A percentile compares a stretch with the other conserved stretches of the same genome.
Evolutionary conservation across 495 filamentous ascomycete genomes (phyloP).

Genomic region (Tuber borchii): DNA sequence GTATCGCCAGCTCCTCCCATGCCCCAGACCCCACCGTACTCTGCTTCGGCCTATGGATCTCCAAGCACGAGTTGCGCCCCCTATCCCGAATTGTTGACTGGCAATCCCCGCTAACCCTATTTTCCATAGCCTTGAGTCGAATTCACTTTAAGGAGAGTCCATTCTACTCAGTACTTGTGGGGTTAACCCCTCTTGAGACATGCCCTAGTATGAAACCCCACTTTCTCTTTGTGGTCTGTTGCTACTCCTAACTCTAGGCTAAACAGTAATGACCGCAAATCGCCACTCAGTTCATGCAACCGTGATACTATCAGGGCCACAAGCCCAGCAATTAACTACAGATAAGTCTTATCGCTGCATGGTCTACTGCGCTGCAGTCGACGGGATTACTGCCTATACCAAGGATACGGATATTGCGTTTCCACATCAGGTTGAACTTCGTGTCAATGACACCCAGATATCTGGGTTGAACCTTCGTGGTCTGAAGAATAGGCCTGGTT

Average conservation of each 20-base stretch:
- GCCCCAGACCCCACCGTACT: conserved; percentile 24
- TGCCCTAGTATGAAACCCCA: conserved; percentile 57
- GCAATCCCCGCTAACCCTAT: conserved; percentile 25
- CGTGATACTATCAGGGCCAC: conserved; percentile 49
- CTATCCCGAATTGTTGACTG: conserved; percentile 21
- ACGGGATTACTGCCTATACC: conserved; percentile 52
- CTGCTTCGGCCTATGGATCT: conserved; percentile 18
- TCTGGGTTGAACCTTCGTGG: conserved; percentile 78
- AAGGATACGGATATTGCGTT: conserved; percentile 68
- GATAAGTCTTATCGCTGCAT: conserved; percentile 53
- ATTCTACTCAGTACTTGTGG: conserved; percentile 60
- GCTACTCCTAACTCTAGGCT: conserved; percentile 5
- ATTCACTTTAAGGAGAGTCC: conserved; percentile 67
- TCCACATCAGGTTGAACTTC: conserved; percentile 83
- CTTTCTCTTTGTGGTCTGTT: conserved; percentile 21
- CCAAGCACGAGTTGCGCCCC: conserved; percentile 22
- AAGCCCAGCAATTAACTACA: conserved; percentile 45
- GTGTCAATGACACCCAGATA: conserved; percentile 72
- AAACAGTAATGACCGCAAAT: conserved; percentile 54
- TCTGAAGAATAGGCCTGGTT: conserved; percentile 89
- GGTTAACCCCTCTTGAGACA: conserved; percentile 56
- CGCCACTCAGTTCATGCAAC: conserved; percentile 51
- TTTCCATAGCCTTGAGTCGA: conserved; percentile 38
- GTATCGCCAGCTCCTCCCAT: conserved; percentile 16
- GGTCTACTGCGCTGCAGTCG: conserved; percentile 67